Conservation (phyloP, 192 early-diverging fungal species). For the Coemansia sp. region DNA sequence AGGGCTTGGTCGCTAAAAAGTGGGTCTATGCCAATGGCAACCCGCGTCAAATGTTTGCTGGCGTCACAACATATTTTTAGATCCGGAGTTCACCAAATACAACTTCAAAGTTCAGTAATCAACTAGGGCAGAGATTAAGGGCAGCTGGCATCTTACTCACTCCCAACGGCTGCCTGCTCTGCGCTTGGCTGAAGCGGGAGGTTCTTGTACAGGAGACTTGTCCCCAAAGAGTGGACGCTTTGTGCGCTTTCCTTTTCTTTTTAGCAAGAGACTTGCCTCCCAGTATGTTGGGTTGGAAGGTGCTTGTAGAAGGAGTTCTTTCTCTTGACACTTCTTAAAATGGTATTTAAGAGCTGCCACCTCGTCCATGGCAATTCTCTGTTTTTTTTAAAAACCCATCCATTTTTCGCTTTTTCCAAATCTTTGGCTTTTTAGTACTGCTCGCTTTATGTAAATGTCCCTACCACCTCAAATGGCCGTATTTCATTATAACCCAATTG, state of each 20-base stretch:
- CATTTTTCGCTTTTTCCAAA: too few species aligned
- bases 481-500: background rate
- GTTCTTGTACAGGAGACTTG: background rate
- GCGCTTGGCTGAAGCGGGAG: background rate
- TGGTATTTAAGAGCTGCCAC: too few species aligned
- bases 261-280: background rate
- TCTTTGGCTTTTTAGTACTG: too few species aligned
- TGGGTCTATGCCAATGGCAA: conserved; percentile 51
- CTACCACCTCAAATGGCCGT: background rate
- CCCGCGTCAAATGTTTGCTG: conserved; percentile 47
- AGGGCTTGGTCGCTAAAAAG: conserved; percentile 39
- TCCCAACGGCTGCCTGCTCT: background rate
- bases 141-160: background rate
- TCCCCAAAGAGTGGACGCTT: too few species aligned
- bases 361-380: too few species aligned
- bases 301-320: background rate
- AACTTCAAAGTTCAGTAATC: background rate
- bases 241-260: background rate
- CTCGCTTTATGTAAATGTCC: too few species aligned
- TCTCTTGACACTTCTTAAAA: background rate
- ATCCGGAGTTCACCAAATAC: background rate
- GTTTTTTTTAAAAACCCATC: too few species aligned
- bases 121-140: background rate
- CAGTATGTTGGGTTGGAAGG: background rate
- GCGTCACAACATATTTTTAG: conserved; percentile 42